Conservation (phyloP, 345 rosid genomes). For the Salix koriyanagi region DNA sequence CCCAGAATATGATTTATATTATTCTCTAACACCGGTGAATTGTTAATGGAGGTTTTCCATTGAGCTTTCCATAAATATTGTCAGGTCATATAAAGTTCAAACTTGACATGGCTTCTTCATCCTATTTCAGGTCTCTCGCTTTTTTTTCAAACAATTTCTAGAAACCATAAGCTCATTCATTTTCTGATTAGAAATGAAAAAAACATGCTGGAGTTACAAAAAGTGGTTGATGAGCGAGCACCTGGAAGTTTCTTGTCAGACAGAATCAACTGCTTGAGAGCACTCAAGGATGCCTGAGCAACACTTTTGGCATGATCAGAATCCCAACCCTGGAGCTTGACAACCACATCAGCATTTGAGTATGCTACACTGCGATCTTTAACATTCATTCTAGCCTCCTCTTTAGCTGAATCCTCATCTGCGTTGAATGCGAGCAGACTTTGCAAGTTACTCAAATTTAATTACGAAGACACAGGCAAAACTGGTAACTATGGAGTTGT, state of each 20-base stretch:
- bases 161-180: neutral
- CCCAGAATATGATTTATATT: too few relatives aligned
- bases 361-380: conserved; percentile 51
- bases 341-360: conserved; percentile 82
- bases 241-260: conserved; percentile 82
- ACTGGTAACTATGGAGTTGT: too few relatives aligned
- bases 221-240: conserved; percentile 16
- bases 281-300: conserved; percentile 84
- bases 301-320: conserved; percentile 63
- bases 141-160: neutral
- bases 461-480: too few relatives aligned
- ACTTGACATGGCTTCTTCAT: neutral
- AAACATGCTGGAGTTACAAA: neutral
- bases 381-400: conserved; percentile 58
- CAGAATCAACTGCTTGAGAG: conserved; percentile 67
- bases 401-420: conserved; percentile 77
- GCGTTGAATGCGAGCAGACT: conserved; percentile 3
- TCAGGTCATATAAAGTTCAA: neutral
- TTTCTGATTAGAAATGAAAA: neutral
- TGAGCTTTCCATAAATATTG: conserved; percentile 39
- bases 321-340: conserved; percentile 89
- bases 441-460: neutral
- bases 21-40: too few relatives aligned
- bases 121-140: neutral
- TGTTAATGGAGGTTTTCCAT: conserved; percentile 2